Conservation (phyloP, 2,329 filamentous ascomycete genomes). For the Hortaea werneckii region DNA sequence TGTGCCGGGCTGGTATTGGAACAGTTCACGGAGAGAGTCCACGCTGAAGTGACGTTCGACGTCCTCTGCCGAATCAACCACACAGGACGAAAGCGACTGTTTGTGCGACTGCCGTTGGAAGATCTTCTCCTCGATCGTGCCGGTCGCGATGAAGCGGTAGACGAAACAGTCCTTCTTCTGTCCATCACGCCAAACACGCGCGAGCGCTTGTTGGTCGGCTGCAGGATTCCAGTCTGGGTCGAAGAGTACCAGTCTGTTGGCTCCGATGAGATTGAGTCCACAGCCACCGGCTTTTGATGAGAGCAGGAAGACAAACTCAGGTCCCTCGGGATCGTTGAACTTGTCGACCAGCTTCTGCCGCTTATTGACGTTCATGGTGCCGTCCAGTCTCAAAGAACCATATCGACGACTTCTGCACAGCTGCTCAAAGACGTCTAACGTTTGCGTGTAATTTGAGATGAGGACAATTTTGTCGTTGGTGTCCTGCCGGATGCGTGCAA, state of each 20-base stretch:
- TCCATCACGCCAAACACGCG: slow-evolving; percentile 95
- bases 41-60: slow-evolving; percentile 94
- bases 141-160: slow-evolving; percentile 95
- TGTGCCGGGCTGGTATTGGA: slow-evolving; percentile 80
- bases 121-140: slow-evolving; percentile 98
- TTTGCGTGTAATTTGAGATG: slow-evolving; percentile 97
- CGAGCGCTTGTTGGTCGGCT: slow-evolving; percentile 91
- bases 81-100: slow-evolving; percentile 88
- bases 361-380: slow-evolving; percentile 96
- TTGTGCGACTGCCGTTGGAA: slow-evolving; percentile 98
- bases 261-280: slow-evolving; percentile 88
- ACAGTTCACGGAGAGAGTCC: slow-evolving; percentile 82
- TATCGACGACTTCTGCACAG: slow-evolving; percentile 79
- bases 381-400: slow-evolving; percentile 79
- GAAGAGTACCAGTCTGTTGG: slow-evolving; percentile 88
- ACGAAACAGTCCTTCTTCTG: slow-evolving; percentile 99
- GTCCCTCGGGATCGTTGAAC: slow-evolving; percentile 86
- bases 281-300: slow-evolving; percentile 95
- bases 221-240: slow-evolving; percentile 95
- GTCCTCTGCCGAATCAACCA: slow-evolving; percentile 92
- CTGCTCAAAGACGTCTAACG: slow-evolving; percentile 84
- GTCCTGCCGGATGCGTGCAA: slow-evolving; percentile 86
- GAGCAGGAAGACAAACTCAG: slow-evolving; percentile 89
- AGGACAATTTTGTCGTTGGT: slow-evolving; percentile 99
- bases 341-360: slow-evolving; percentile 94